These are phyloP conservation scores for Paecilomyces sp. DNA, from an alignment of 2,329 filamentous ascomycete species.

Conservation along the genomic window DNA sequence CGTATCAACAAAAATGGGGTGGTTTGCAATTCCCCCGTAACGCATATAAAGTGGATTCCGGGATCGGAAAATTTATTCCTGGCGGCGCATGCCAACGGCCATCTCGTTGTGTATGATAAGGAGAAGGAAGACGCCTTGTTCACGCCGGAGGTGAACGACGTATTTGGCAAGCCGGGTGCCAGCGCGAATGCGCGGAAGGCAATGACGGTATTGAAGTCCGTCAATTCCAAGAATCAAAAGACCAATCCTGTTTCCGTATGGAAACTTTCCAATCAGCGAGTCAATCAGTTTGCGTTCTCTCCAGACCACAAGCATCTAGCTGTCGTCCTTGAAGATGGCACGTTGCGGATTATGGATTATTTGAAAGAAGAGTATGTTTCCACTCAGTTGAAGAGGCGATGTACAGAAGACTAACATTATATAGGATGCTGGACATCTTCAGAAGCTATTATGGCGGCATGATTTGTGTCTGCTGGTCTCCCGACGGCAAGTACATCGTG, in stretches of 20 bases:
- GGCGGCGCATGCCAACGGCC: constrained; percentile 85
- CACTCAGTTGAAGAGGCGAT: constrained; percentile 5
- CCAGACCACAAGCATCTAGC: constrained; percentile 82
- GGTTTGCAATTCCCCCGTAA: constrained; percentile 79
- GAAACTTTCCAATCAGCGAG: constrained; percentile 84
- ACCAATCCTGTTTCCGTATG: constrained; percentile 85
- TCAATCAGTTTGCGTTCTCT: constrained; percentile 88
- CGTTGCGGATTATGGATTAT: constrained; percentile 84
- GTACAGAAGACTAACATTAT: constrained; percentile 7
- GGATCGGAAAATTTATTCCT: constrained; percentile 90
- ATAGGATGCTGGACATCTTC: constrained; percentile 76
- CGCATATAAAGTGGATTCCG: constrained; percentile 86
- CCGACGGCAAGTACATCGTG: constrained; percentile 90
- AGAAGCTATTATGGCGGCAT: constrained; percentile 90
- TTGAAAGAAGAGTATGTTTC: constrained; percentile 70
- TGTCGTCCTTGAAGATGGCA: constrained; percentile 85
- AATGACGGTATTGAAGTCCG: constrained; percentile 78
- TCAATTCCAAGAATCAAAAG: constrained; percentile 90
- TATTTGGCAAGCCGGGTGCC: constrained; percentile 20
- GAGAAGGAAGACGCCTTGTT: constrained; percentile 87
- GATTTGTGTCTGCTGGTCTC: constrained; percentile 93
- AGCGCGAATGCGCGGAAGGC: constrained; percentile 21
- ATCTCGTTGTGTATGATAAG: constrained; percentile 91
- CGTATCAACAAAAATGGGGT: constrained; percentile 94
- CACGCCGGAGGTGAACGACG: constrained; percentile 52